These are phyloP conservation scores for Elongisporangium prolatum DNA, from an alignment of 352 stramenopile genomes.

Conservation along the genomic window DNA sequence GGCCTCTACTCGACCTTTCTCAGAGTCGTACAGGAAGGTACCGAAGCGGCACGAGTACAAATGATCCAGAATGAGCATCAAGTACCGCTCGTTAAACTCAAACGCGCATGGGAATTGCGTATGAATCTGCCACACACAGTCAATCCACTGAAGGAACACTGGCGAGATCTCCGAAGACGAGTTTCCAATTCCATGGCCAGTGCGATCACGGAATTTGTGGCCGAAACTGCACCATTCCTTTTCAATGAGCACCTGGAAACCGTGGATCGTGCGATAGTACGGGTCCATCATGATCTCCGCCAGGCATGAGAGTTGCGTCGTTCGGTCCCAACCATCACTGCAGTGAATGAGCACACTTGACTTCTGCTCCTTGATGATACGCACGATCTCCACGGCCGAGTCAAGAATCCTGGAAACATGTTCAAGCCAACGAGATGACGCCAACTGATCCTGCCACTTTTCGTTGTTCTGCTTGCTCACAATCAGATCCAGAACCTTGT, in stretches of 20 bases:
- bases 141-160: constrained; percentile 94
- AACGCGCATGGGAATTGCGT: constrained; percentile 76
- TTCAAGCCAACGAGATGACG: constrained; percentile 67
- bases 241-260: constrained; percentile 84
- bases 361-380: constrained; percentile 71
- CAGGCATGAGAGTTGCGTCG: constrained; percentile 80
- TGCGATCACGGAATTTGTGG: constrained; percentile 84
- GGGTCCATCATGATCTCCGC: constrained; percentile 88
- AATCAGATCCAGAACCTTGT: constrained; percentile 63
- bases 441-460: constrained; percentile 81
- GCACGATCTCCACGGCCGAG: constrained; percentile 79
- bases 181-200: constrained; percentile 42
- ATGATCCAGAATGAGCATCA: constrained; percentile 80
- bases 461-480: constrained; percentile 59
- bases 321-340: constrained; percentile 97
- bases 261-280: constrained; percentile 85
- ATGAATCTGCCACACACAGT: constrained; percentile 83
- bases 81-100: constrained; percentile 82
- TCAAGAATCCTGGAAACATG: constrained; percentile 77
- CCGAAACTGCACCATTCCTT: constrained; percentile 90
- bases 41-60: constrained; percentile 81
- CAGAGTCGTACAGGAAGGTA: constrained; percentile 97
- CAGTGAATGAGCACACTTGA: constrained; percentile 97
- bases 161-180: constrained; percentile 93
- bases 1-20: constrained; percentile 57